Base-by-base conservation (phyloP, 352 stramenopile species). In the Globisporangium splendens region DNA sequence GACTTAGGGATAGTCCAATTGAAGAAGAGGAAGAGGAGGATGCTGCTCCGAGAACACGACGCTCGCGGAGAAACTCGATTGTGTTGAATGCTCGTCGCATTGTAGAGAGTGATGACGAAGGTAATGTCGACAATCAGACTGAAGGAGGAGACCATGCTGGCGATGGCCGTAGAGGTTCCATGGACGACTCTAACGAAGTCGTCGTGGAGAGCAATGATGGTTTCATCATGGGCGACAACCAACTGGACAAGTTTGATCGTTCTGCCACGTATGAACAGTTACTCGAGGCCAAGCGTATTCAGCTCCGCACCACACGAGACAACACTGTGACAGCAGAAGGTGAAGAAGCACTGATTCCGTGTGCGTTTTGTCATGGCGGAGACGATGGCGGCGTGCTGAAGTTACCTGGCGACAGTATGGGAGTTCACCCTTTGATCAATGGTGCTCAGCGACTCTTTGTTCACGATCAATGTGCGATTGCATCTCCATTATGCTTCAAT, bases 391-490 rank as follows among this genome's bases (percentile, higher is more conserved):
- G 70, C 8, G 75, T 95, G 67, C 66, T 95, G 11, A 89, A 86
- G 57, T 70, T 95, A 7, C 86, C 86, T 54, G 84, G 83, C 22
- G 79, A 93, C 12, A 77, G 67, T 5, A 86, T 95, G 79, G 83
- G 86, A 11, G 58, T 77, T 5, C 67, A 92, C 42, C 82, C 86
- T 15, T 62, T 95, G 10, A 80, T 93, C 43, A 83, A 74, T 39
- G 83, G 80, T 1, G 51, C 60, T 0, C 83, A 93, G 66, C 71
- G 86, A 2, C 62, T 93, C 14, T 95, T 95, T 60, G 86, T 95
- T 2, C 86, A 95, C 39, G 86, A 95, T 51, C 86, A 93, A 47
- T 95, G 86, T 44, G 75, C 86, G 13, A 93, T 95, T 48, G 83
- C 83, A 3, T 95, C 86, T 6, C 86, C 86, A 1, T 56, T 91